Evolutionary conservation across 768 basidiomycete genomes (phyloP), one percentile per base, ranked within the genome.

Genomic region (Tulasnella sp.): DNA sequence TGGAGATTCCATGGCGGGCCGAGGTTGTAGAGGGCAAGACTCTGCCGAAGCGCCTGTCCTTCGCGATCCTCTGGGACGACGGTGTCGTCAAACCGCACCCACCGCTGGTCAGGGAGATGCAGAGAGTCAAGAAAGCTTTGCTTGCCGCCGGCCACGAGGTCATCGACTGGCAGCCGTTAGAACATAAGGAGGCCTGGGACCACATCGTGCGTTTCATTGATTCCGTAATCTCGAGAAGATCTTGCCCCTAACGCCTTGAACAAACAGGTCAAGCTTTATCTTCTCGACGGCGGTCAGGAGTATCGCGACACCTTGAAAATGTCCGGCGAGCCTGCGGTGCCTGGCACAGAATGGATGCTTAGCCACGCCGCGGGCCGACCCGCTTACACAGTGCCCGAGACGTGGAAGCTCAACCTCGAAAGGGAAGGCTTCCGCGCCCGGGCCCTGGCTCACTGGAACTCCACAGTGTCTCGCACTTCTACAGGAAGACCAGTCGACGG

Each of bases 61-160:
- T 90, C 82, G 90, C 86, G 72, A 83, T 90, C 78, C 85, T 90
- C 75, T 88, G 88, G 85, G 89, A 90, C 76, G 89, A 90, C 81
- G 89, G 88, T 11, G 86, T 88, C 42, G 90, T 90, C 42, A 84
- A 83, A 75, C 89, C 90, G 46, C 88, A 89, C 77, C 89, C 90
- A 54, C 90, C 90, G 1, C 86, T 90, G 48, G 81, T 83, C 0
- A 84, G 86, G 42, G 90, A 88, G 28, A 81, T 91, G 82, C 84
- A 87, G 79, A 82, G 82, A 74, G 85, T 86, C 76, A 88, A 86
- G 81, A 83, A 86, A 22, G 88, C 86, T 24, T 83, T 90, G 54
- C 81, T 85, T 79, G 85, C 84, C 37, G 89, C 88, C 3, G 90
- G 90, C 5, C 90, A 90, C 82, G 88, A 90, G 75, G 88, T 90